These are phyloP conservation scores for Rhodomyrtus psidioides DNA, from an alignment of 441 rosid genomes.

Conservation along the genomic window DNA sequence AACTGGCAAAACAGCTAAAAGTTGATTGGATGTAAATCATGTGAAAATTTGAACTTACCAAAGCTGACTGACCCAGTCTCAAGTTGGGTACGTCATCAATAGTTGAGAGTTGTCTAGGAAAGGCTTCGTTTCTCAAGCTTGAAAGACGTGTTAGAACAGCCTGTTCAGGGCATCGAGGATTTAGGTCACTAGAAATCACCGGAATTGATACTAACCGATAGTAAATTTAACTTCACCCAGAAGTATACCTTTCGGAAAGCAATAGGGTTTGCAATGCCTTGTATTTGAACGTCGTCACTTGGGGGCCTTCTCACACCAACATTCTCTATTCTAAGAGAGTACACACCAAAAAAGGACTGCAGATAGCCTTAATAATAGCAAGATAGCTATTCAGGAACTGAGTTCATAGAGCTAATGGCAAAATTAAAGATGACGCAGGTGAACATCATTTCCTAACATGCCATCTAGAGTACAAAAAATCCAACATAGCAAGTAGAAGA, in stretches of 20 bases:
- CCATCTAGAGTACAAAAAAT: not conserved
- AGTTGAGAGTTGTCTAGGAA: constrained; percentile 34
- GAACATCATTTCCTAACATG: not conserved
- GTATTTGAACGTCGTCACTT: constrained; percentile 60
- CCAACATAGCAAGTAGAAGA: not conserved
- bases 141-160: constrained; percentile 54
- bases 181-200: not conserved
- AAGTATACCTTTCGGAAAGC: constrained; percentile 61
- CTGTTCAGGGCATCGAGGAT: constrained; percentile 14
- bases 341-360: constrained; percentile 68
- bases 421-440: not conserved
- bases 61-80: constrained; percentile 29
- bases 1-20: not conserved
- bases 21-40: not conserved
- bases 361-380: constrained; percentile 39
- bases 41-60: constrained; percentile 25
- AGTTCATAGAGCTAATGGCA: not conserved
- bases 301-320: constrained; percentile 57
- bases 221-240: not conserved
- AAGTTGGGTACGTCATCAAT: constrained; percentile 42
- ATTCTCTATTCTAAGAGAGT: constrained; percentile 68
- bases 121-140: constrained; percentile 45
- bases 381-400: not conserved
- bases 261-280: constrained; percentile 52
- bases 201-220: not conserved